Base-by-base conservation (phyloP, 495 filamentous ascomycete species). In the Penicillium atrosanguineum region DNA sequence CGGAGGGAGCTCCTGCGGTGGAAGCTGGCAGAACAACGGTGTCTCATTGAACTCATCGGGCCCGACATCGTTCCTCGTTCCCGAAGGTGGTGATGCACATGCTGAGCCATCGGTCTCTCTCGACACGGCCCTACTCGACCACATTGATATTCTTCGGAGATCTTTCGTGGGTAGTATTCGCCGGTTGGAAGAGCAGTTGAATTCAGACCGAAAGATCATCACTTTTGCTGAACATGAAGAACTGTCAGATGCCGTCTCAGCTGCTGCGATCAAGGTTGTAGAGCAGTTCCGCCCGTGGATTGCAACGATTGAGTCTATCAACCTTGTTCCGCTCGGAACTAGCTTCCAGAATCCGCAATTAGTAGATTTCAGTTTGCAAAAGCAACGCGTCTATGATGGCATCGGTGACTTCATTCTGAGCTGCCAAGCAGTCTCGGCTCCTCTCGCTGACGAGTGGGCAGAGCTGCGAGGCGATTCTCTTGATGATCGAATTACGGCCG, bases 11-110 rank as follows among this genome's bases (percentile, higher is more conserved):
- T 82, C 77, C 46, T 78, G 81, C 20, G 91, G 90, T 42, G 94
- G 91, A 14, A 95, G 84, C 63, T 98, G 95, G 95, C 90, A 93
- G 61, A 94, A 90, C 66, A 95, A 97, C 60, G 88, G 87, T 20
- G 74, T 95, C 9, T 83, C 79, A 31, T 70, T 83, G 28, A 82
- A 79, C 53, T 84, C 90, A 57, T 79, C 88, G 3, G 79, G 83
- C 1, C 84, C 89, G 19, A 88, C 88, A 48, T 84, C 82, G 4
- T 93, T 93, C 68, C 82, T 93, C 21, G 91, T 95, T 18, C 88
- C 90, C 38, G 89, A 95, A 34, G 78, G 79, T 19, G 70, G 71
- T 21, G 92, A 94, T 49, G 77, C 80, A n/a, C 75, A 79, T 34
- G 64, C 73, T n/a, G 90, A 96, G 61, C 89, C 90, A 8, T 84